Conservation (phyloP, 1,139 yeast genomes). For the Zhuliangozyma parablackwelliae region DNA sequence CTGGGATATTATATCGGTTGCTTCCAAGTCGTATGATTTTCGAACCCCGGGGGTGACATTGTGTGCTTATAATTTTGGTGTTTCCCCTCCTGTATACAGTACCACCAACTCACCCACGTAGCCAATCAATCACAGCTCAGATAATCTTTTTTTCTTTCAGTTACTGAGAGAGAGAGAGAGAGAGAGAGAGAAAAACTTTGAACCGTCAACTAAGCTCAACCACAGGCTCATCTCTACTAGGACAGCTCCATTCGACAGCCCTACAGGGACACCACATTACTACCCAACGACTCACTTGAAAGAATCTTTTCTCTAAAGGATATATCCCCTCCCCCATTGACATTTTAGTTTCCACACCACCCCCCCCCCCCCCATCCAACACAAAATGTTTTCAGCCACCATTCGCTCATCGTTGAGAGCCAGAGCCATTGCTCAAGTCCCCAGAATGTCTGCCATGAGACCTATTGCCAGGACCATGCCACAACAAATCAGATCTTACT, state of each 20-base stretch:
- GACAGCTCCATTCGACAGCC: too few species aligned
- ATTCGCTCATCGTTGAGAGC: constrained; percentile 54
- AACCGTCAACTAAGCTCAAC: too few species aligned
- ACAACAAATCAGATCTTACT: constrained; percentile 54
- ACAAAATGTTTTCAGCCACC: constrained; percentile 43
- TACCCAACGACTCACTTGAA: too few species aligned
- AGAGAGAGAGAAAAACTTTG: background rate
- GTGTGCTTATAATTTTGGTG: too few species aligned
- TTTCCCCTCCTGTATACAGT: background rate
- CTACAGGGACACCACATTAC: too few species aligned
- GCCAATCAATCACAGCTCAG: constrained; percentile 3
- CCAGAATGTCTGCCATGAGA: constrained; percentile 19
- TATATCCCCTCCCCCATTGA: too few species aligned
- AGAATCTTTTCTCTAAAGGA: too few species aligned
- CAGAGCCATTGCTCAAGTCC: constrained; percentile 26
- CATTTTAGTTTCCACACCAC: background rate
- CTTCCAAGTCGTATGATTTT: too few species aligned
- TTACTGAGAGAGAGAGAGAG: background rate
- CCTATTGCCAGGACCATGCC: constrained; percentile 13
- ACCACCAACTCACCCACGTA: background rate
- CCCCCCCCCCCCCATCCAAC: background rate
- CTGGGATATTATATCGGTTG: background rate
- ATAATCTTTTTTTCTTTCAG: background rate
- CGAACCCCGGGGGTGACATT: too few species aligned
- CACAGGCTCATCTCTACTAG: too few species aligned